Evolutionary conservation across 73 alveolate genomes (phyloP).

Genomic region (Loxodes magnus): DNA sequence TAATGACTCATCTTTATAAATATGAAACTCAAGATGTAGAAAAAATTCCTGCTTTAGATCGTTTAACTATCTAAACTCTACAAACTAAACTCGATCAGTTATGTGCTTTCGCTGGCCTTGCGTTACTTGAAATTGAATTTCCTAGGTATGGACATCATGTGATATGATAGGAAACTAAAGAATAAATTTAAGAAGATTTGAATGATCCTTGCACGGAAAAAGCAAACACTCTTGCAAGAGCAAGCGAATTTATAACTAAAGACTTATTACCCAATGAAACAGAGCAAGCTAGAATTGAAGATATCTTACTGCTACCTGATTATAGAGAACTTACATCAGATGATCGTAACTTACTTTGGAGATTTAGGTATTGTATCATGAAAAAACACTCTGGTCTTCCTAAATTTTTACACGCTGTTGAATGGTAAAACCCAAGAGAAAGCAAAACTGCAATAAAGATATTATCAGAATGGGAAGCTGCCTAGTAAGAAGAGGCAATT

Average conservation of each 20-base stretch:
- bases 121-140: conserved; percentile 15
- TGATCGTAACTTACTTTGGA: conserved; percentile 58
- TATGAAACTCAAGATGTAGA: not conserved
- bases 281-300: conserved; percentile 37
- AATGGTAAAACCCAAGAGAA: conserved; percentile 90
- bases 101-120: conserved; percentile 2
- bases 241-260: conserved; percentile 58
- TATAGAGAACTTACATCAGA: conserved; percentile 50
- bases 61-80: conserved; percentile 5
- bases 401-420: conserved; percentile 70
- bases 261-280: conserved; percentile 61
- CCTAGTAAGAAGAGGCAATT: conserved; percentile 84
- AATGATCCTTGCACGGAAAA: conserved; percentile 69
- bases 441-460: conserved; percentile 72
- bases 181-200: conserved; percentile 2
- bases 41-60: conserved; percentile 9
- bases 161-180: conserved; percentile 10
- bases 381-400: conserved; percentile 79
- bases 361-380: conserved; percentile 75
- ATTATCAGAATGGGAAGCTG: conserved; percentile 77
- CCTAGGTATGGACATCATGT: conserved; percentile 20
- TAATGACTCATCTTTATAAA: conserved; percentile 3
- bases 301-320: conserved; percentile 69
- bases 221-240: conserved; percentile 66
- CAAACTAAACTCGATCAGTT: conserved; percentile 11